A percentile compares a stretch with the other conserved stretches of the same genome.
phyloP scores from a whole-genome alignment of 2,329 filamentous ascomycete species.

The Tolypocladium tropicale region DNA sequence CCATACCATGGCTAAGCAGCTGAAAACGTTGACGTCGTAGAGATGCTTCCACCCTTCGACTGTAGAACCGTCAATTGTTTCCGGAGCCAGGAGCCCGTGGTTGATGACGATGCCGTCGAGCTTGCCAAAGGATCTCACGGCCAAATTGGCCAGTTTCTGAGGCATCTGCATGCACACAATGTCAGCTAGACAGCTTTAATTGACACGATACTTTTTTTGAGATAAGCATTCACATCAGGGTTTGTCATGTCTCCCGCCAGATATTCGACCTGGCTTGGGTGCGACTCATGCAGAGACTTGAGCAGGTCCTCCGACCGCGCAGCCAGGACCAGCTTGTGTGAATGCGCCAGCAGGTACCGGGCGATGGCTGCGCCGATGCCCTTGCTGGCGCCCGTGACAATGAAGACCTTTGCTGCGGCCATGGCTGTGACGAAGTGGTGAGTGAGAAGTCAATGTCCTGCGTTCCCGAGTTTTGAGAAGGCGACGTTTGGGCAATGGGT shows the following conservation, averaged over 20 bases:
- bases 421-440: no score
- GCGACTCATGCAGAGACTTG: conserved; percentile 37
- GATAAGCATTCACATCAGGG: conserved; percentile 29
- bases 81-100: conserved; percentile 72
- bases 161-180: conserved; percentile 34
- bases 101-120: conserved; percentile 82
- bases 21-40: conserved; percentile 85
- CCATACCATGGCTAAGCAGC: conserved; percentile 64
- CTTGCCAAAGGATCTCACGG: conserved; percentile 55
- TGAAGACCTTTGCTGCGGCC: conserved; percentile 36
- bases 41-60: conserved; percentile 62
- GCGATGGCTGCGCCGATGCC: conserved; percentile 51
- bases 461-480: neutral
- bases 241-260: conserved; percentile 45
- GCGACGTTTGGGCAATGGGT: neutral
- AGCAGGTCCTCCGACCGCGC: conserved; percentile 42
- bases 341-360: conserved; percentile 37
- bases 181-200: neutral
- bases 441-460: neutral
- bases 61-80: conserved; percentile 59
- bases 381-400: conserved; percentile 57
- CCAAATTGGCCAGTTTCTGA: conserved; percentile 51
- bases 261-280: conserved; percentile 43
- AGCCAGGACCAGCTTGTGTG: conserved; percentile 49
- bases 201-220: neutral